These are phyloP conservation scores for Tolypocladium ovalisporum DNA, from an alignment of 2,329 filamentous ascomycete species.

Conservation along the genomic window DNA sequence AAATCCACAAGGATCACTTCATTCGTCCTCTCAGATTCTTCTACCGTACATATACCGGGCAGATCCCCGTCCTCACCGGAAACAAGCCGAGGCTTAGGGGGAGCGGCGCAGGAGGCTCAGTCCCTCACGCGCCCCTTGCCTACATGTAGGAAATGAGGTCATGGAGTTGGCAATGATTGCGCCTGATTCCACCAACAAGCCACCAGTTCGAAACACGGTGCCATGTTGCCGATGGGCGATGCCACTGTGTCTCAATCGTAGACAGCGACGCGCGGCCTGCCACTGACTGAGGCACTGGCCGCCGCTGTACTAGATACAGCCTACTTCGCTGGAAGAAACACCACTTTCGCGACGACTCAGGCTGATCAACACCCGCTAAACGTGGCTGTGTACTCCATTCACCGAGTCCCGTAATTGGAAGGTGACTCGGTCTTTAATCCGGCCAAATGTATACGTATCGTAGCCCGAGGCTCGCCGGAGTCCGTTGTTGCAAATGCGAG, in stretches of 20 bases:
- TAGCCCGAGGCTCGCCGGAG: background rate
- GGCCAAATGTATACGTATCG: background rate
- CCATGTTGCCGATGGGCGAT: background rate
- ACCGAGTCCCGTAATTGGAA: background rate
- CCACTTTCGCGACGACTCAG: background rate
- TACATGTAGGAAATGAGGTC: too few species aligned
- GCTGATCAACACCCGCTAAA: background rate
- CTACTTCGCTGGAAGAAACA: background rate
- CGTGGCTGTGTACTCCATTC: background rate
- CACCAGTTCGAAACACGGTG: background rate
- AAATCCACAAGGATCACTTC: too few species aligned
- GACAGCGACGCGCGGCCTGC: background rate
- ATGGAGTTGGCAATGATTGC: too few species aligned
- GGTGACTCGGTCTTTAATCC: background rate
- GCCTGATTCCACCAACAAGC: too few species aligned
- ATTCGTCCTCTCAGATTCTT: too few species aligned
- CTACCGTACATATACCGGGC: too few species aligned
- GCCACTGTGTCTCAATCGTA: background rate
- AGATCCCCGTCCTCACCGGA: too few species aligned
- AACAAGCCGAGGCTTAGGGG: too few species aligned
- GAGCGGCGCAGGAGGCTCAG: too few species aligned
- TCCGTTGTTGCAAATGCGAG: background rate
- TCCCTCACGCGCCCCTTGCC: too few species aligned
- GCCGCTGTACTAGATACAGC: background rate
- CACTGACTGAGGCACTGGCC: background rate